phyloP scores from a whole-genome alignment of 257 asterid species.

The Jasminum sambac region DNA sequence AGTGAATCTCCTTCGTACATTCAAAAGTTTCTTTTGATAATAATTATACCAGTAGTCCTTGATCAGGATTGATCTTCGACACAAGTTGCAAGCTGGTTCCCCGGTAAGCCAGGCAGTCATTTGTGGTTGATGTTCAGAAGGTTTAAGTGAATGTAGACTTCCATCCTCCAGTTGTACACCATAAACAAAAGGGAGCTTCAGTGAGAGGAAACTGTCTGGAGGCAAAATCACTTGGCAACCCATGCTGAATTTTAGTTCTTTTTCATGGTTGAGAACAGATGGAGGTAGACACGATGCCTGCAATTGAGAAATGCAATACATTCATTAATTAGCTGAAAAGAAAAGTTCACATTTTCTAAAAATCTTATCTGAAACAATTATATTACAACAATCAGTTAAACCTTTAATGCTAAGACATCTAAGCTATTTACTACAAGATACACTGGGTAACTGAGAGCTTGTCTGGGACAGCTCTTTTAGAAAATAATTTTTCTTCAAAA shows the following conservation, averaged over 20 bases:
- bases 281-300: slow-evolving; percentile 81
- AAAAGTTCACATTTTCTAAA: slow-evolving; percentile 5
- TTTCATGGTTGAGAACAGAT: slow-evolving; percentile 63
- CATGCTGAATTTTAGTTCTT: slow-evolving; percentile 75
- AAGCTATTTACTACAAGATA: neutral
- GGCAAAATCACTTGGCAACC: slow-evolving; percentile 86
- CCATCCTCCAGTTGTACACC: slow-evolving; percentile 82
- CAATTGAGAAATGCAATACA: slow-evolving; percentile 19
- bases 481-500: too few species aligned
- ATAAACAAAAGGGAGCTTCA: slow-evolving; percentile 85
- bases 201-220: slow-evolving; percentile 90
- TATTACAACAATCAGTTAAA: slow-evolving; percentile 6
- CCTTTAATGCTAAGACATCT: slow-evolving; percentile 15
- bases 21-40: slow-evolving; percentile 25
- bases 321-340: slow-evolving; percentile 19
- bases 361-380: neutral
- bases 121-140: slow-evolving; percentile 76
- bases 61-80: slow-evolving; percentile 49
- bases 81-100: slow-evolving; percentile 69
- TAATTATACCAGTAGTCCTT: slow-evolving; percentile 42
- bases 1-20: slow-evolving; percentile 26
- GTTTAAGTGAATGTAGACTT: slow-evolving; percentile 62
- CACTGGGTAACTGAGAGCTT: neutral
- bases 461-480: too few species aligned
- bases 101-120: slow-evolving; percentile 72